Conservation (phyloP, 2,329 filamentous ascomycete species). For the Pezicula carpinea region DNA sequence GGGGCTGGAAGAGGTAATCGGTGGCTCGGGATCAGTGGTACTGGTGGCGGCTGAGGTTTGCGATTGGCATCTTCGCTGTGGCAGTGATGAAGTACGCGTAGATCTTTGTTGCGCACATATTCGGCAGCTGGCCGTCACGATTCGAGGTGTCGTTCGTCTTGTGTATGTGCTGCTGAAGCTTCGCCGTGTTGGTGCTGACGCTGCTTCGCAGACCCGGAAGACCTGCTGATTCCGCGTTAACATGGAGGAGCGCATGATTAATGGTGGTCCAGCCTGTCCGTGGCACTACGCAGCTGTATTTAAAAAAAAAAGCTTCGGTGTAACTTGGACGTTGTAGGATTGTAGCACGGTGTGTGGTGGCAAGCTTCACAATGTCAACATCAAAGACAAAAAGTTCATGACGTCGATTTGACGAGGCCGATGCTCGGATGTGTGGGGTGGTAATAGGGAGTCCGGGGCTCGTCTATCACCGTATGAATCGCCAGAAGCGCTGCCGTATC, state of each 20-base stretch:
- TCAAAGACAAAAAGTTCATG: too few relatives aligned
- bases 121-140: constrained; percentile 6
- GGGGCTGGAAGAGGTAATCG: neutral
- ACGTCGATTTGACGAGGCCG: too few relatives aligned
- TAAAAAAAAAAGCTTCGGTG: too few relatives aligned
- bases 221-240: constrained; percentile 4
- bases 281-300: too few relatives aligned
- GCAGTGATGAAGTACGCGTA: neutral
- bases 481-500: too few relatives aligned
- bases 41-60: neutral
- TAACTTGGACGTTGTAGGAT: too few relatives aligned
- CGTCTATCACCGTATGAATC: too few relatives aligned
- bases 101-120: constrained; percentile 4
- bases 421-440: too few relatives aligned
- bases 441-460: too few relatives aligned
- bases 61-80: constrained; percentile 1
- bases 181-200: constrained; percentile 7
- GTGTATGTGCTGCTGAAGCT: constrained; percentile 4
- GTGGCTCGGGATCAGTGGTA: neutral
- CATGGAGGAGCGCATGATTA: constrained; percentile 9
- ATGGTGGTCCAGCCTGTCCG: too few relatives aligned
- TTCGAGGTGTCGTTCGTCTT: neutral
- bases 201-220: constrained; percentile 2
- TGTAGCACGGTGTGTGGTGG: too few relatives aligned
- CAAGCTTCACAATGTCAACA: too few relatives aligned